Evolutionary conservation across 345 rosid species (phyloP), one percentile per base, ranked within the genome.

Genomic region (Ceriops tagal): DNA sequence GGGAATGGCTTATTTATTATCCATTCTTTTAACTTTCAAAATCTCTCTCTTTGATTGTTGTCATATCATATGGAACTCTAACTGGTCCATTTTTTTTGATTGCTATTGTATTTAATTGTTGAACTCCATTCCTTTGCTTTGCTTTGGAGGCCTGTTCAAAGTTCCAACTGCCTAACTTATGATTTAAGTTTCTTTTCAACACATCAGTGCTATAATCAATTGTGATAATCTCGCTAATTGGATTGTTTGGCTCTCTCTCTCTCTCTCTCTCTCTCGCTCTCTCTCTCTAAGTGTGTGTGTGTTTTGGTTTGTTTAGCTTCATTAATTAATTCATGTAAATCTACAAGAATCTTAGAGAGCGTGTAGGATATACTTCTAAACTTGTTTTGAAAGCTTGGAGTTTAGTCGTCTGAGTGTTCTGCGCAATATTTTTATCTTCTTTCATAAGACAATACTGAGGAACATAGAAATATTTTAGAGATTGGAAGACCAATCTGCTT

Each of bases 301-400:
- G 2, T 28, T 2, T 2, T 21, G 58, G 27, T 72, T 66, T 66
- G n/a, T 58, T 68, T 68, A 3, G 61, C 19, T 34, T 22, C 26
- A 62, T 65, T 71, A 64, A 46, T 74, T 74, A 73, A 75, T 66
- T 73, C 72, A 74, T 67, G 46, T 51, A 47, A 66, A 81, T 85
- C 86, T 81, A 67, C 53, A 68, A 75, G 80, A 82, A 79, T 79
- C 86, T 78, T 61, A 77, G 77, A 80, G 77, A 75, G 72, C 80
- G 76, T 73, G 56, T 67, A 64, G 66, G 73, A 72, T 70, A 68
- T 60, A 75, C 66, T 43, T 72, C 43, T 70, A 46, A 65, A 53
- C 57, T 71, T 61, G 61, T 58, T 67, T 70, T 34, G 59, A 43
- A 71, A 63, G 70, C 9, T 55, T 24, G 19, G 69, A 74, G 39